phyloP scores from a whole-genome alignment of 257 asterid genomes.

The Plectranthus barbatus region DNA sequence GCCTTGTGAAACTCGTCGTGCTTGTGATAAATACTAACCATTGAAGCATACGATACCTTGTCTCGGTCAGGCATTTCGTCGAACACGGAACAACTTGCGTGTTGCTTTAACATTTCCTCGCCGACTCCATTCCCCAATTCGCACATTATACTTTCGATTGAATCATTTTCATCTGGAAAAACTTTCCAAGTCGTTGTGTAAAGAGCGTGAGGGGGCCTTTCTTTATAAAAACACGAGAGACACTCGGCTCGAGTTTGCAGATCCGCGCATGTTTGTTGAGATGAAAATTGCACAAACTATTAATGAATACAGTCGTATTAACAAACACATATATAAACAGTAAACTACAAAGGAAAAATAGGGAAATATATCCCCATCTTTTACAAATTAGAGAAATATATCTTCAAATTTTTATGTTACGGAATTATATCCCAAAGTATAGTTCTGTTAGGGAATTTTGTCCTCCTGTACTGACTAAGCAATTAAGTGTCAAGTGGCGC shows the following conservation, averaged over 20 bases:
- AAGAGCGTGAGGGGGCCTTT: neutral
- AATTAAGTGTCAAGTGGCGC: too few species aligned
- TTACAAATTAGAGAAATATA: too few species aligned
- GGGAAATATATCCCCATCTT: too few species aligned
- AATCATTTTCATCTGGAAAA: neutral
- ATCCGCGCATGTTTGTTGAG: neutral
- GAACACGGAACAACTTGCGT: conserved; percentile 30
- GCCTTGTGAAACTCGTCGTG: conserved; percentile 37
- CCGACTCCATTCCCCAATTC: conserved; percentile 30
- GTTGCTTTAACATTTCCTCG: conserved; percentile 34
- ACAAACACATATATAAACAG: too few species aligned
- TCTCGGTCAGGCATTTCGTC: conserved; percentile 46
- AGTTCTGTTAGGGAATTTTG: too few species aligned
- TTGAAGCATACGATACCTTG: conserved; percentile 38
- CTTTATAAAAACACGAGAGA: neutral
- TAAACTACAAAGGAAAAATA: too few species aligned
- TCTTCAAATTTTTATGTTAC: too few species aligned
- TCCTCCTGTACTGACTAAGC: too few species aligned
- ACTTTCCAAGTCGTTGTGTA: conserved; percentile 12
- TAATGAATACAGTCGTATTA: too few species aligned
- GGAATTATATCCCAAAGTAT: too few species aligned
- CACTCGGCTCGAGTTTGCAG: neutral
- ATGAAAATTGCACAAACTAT: neutral
- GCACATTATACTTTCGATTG: conserved; percentile 8
- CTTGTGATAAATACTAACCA: conserved; percentile 44